Conservation (phyloP, 768 basidiomycete genomes). For the Kwoniella dejecticola region DNA sequence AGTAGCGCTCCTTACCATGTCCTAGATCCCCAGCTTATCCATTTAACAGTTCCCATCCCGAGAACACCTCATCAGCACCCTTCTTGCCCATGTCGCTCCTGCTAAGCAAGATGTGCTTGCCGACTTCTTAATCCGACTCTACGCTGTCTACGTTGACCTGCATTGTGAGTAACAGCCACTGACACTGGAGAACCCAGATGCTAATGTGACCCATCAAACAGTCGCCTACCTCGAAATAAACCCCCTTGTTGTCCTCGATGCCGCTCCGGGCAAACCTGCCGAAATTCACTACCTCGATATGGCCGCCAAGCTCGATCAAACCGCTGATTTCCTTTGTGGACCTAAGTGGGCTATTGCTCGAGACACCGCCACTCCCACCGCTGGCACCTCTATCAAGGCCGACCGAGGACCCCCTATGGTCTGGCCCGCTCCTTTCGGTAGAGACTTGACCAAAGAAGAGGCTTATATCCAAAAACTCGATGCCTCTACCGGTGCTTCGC, state of each 20-base stretch:
- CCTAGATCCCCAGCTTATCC: background rate
- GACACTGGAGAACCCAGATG: background rate
- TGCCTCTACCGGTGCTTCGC: constrained; percentile 92
- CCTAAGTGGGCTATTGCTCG: constrained; percentile 99
- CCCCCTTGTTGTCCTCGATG: constrained; percentile 92
- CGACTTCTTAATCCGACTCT: constrained; percentile 92
- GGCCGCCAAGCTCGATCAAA: constrained; percentile 99
- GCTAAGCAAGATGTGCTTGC: constrained; percentile 85
- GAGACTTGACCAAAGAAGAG: constrained; percentile 96
- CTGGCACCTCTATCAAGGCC: constrained; percentile 64
- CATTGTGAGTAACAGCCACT: constrained; percentile 62
- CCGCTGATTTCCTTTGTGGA: constrained; percentile 95
- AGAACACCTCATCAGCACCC: constrained; percentile 69
- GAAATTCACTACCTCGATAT: constrained; percentile 96
- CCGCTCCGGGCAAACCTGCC: constrained; percentile 67
- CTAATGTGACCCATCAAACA: constrained; percentile 21
- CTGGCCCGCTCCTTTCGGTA: constrained; percentile 83
- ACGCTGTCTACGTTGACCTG: constrained; percentile 96
- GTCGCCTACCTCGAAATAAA: constrained; percentile 99
- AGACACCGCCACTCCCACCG: constrained; percentile 72
- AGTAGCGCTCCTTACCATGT: constrained; percentile 15
- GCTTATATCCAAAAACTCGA: constrained; percentile 99
- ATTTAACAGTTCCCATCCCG: constrained; percentile 71
- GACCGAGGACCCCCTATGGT: constrained; percentile 98
- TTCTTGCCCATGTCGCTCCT: constrained; percentile 79